Base-by-base conservation (phyloP, 768 basidiomycete species). In the Serpula lacrymans region DNA sequence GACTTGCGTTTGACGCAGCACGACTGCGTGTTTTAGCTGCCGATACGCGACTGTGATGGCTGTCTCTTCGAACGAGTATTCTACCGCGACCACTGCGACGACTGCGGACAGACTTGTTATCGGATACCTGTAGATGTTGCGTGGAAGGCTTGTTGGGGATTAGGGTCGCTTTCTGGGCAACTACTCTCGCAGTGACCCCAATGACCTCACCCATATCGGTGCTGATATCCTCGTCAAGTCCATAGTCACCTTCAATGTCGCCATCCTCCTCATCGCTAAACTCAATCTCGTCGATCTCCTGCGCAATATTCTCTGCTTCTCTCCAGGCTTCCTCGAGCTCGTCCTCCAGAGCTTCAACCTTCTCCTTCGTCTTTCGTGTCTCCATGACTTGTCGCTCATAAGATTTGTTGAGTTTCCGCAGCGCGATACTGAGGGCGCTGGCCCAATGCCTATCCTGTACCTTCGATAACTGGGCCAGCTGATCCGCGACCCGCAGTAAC, bases 281-380 rank as follows among this genome's bases (percentile, higher is more conserved):
- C 39, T 82, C 78, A 37, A 78, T 57, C 30, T 77, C 77, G 55
- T 90, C 86, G 52, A 88, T 72, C 55, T 88, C 84, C 37, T 67
- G 58, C 1, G 87, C 88, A 49, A 88, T 67, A 29, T 74, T 76
- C 50, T 87, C 82, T 2, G 86, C 88, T 43, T 82, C 80, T 34
- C 71, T 72, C 88, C 88, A 90, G 1, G 87, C 88, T 39, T 90
- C 88, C 34, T 83, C 78, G 17, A 89, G 67, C 48, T 88, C 84
- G 11, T 73, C 82, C 50, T 84, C 71, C 16, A 90, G 72, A 38
- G 75, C 69, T 18, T 62, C 62, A 17, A 84, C 72, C 26, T 69
- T 67, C 9, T 68, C 54, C 39, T 69, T 69, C 4, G 75, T 68
- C 6, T 65, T 60, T 22, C 64, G 57, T 20, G 87, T 68, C 20